phyloP scores from a whole-genome alignment of 352 stramenopile species.

The Phytophthora fragariae region DNA sequence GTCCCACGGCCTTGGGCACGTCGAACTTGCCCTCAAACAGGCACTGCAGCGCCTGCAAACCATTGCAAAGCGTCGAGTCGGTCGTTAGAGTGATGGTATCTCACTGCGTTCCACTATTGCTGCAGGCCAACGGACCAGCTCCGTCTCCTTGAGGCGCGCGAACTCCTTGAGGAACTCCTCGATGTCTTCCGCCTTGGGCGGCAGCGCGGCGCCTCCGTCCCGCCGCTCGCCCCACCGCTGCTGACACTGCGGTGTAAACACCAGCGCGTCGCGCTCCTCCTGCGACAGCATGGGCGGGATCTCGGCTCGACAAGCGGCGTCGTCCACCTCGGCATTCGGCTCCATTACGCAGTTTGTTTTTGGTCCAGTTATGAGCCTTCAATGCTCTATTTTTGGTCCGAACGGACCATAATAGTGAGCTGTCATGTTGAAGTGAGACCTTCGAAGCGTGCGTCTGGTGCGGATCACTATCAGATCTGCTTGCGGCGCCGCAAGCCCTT shows the following conservation, averaged over 20 bases:
- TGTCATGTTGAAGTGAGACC: background rate
- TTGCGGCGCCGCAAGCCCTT: too few relatives aligned
- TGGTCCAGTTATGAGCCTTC: constrained; percentile 3
- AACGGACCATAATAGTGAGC: constrained; percentile 6
- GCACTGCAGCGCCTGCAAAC: constrained; percentile 61
- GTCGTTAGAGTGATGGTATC: background rate
- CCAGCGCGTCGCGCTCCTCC: constrained; percentile 26
- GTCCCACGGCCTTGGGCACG: constrained; percentile 43
- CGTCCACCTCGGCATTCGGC: constrained; percentile 14
- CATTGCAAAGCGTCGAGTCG: background rate
- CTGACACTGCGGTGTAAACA: constrained; percentile 33
- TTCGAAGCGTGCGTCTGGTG: too few relatives aligned
- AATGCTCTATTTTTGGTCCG: constrained; percentile 10
- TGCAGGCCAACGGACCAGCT: constrained; percentile 48
- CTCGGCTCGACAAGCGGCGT: constrained; percentile 55
- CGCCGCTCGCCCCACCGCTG: constrained; percentile 53
- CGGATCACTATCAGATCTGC: too few relatives aligned
- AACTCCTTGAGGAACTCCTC: constrained; percentile 60
- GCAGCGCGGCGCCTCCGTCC: constrained; percentile 15
- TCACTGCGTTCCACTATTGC: background rate
- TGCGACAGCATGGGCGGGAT: constrained; percentile 57
- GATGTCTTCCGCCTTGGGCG: constrained; percentile 46
- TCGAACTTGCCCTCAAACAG: constrained; percentile 69
- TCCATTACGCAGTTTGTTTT: constrained; percentile 2
- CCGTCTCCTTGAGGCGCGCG: constrained; percentile 58